Conservation (phyloP, 139 green algal species). For the Chlorella sp. region DNA sequence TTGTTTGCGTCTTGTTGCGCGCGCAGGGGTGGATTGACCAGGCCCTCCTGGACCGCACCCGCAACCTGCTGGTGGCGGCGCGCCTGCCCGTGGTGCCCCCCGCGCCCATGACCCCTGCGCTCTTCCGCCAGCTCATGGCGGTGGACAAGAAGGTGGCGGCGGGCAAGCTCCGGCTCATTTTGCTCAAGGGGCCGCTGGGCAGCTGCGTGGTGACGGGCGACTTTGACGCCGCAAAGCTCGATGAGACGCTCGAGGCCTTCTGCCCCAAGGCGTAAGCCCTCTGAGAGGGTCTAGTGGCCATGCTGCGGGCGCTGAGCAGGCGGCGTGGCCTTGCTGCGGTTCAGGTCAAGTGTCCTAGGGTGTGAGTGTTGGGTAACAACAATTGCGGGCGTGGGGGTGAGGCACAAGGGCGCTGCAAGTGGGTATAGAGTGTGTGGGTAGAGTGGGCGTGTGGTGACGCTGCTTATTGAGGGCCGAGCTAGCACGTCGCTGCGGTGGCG, state of each 20-base stretch:
- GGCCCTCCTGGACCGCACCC: constrained; percentile 57
- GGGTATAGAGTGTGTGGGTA: too few species aligned
- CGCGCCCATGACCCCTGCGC: constrained; percentile 60
- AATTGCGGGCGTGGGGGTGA: too few species aligned
- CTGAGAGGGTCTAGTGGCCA: not conserved
- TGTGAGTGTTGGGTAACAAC: too few species aligned
- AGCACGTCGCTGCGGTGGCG: too few species aligned
- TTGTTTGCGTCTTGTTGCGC: too few species aligned
- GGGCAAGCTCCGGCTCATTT: constrained; percentile 88
- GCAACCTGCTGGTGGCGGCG: constrained; percentile 54
- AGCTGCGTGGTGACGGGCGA: constrained; percentile 91
- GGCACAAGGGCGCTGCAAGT: too few species aligned
- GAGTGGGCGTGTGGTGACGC: too few species aligned
- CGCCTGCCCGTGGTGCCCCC: constrained; percentile 5
- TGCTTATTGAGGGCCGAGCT: too few species aligned
- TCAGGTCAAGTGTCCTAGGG: too few species aligned
- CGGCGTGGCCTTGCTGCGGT: too few species aligned
- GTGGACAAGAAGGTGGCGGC: constrained; percentile 95
- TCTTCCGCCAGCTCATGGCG: constrained; percentile 89
- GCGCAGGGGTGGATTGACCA: constrained; percentile 88
- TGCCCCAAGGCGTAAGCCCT: constrained; percentile 28
- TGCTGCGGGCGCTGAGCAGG: too few species aligned
- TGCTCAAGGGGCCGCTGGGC: constrained; percentile 89
- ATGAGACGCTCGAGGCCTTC: constrained; percentile 80
- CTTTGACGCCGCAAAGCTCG: constrained; percentile 76